Base-by-base conservation (phyloP, 2,329 filamentous ascomycete genomes). In the Fusarium sp. region DNA sequence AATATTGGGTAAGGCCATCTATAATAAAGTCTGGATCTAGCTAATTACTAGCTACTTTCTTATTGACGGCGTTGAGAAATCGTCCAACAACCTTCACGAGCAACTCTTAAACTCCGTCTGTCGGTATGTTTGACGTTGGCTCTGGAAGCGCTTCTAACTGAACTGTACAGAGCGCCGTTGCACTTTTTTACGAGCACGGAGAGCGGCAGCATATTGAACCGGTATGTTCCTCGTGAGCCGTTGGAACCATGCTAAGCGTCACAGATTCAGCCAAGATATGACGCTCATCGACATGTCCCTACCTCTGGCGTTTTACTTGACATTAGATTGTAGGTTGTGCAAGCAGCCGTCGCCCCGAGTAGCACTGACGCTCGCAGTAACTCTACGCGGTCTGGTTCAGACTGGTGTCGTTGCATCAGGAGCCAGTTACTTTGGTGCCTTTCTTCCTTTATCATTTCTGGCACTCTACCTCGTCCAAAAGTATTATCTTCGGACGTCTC, bases 401-500 rank as follows among this genome's bases (percentile, higher is more conserved):
- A 65, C 62, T 1, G 67, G 63, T 15, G 45, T 71, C 4, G 65
- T 71, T 6, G 69, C 68, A 9, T 69, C 66, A 0, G 69, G 68
- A 7, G 62, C 66, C 4, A 64, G 35, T 7, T 68, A 69, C 39
- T 62, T 77, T 1, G 77, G 75, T 1, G 75, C 77, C 5, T 73
- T 75, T 6, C 75, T 82, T 44, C 80, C 81, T 0, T 53, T 78
- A 2, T 73, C 78, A 3, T 66, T 81, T 19, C 50, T 75, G 8
- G 70, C 73, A 0, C 59, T 81, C 1, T 82, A 79, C 54, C 43
- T 77, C 1, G 70, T 84, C 6, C 81, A 83, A 49, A 79, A 77
- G 46, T 75, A 78, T 53, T 85, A 84, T 61, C 74, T 85, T 4
- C 75, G 79, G 1, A 84, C 82, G 0, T 84, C 81, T 0, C 76